Base-by-base conservation (phyloP, 2,329 filamentous ascomycete genomes). In the Ustulina deusta region DNA sequence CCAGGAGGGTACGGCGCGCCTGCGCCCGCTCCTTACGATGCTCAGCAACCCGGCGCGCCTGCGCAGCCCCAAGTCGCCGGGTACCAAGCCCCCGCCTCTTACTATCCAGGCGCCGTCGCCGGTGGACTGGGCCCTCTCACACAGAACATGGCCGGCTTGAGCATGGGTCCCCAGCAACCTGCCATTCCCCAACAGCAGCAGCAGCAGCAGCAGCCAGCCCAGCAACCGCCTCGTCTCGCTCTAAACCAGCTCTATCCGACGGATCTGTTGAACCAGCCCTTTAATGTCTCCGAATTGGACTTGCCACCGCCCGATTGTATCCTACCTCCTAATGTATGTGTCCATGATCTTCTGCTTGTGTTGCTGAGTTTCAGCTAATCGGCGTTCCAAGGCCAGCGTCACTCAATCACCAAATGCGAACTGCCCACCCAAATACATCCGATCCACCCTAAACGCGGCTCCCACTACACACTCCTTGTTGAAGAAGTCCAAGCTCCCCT, bases 401-500 rank as follows among this genome's bases (percentile, higher is more conserved):
- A 98, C 95, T 25, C 92, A 94, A 65, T 98, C 96, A 51, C 93
- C 93, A 52, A 86, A 92, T 78, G 91, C 96, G 69, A 99, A 98
- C 82, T 97, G 94, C 83, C 89, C 93, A 62, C 88, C 94, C 27
- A 97, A 97, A 84, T 99, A 97, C 79, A 91, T 98, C 72, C 93
- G 96, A 74, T 98, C 96, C 22, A 98, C 96, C 6, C 83, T 99
- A 71, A 98, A 98, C 80, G 93, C 93, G 29, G 91, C 97, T 49
- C 96, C 96, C 2, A 97, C 94, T 25, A 97, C 93, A 66, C 89
- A 97, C 80, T 96, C 93, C 22, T 86, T 98, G 29, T 87, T 99
- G 68, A 99, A 98, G 84, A 98, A 98, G 84, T 97, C 94, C 63
- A 96, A 94, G 81, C 86, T 99, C 66, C 96, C 96, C 0, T 97